These are phyloP conservation scores for Claviceps sorghi DNA, from an alignment of 2,329 filamentous ascomycete species.

Conservation along the genomic window DNA sequence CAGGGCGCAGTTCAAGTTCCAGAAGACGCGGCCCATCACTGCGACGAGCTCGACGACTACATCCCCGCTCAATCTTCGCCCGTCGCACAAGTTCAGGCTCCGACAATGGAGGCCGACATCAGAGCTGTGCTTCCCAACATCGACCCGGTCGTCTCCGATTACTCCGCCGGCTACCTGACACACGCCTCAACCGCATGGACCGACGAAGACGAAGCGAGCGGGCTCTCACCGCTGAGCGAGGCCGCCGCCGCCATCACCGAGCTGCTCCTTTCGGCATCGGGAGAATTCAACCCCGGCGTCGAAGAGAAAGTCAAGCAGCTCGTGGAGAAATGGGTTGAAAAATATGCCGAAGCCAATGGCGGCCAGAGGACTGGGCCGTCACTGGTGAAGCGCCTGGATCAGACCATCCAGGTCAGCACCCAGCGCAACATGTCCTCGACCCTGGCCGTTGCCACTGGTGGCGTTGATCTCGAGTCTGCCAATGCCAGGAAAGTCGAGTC, in stretches of 20 bases:
- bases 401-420: slow-evolving; percentile 85
- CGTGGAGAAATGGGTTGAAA: slow-evolving; percentile 78
- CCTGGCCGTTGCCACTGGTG: slow-evolving; percentile 67
- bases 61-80: background rate
- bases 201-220: slow-evolving; percentile 54
- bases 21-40: background rate
- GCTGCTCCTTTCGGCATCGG: slow-evolving; percentile 84
- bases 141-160: slow-evolving; percentile 78
- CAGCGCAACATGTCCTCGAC: slow-evolving; percentile 96
- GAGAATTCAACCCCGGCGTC: slow-evolving; percentile 56
- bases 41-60: background rate
- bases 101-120: slow-evolving; percentile 72
- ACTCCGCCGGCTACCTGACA: slow-evolving; percentile 84
- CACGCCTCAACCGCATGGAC: slow-evolving; percentile 81
- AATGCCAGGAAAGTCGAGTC: slow-evolving; percentile 91
- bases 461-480: slow-evolving; percentile 85
- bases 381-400: slow-evolving; percentile 71
- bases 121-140: slow-evolving; percentile 71
- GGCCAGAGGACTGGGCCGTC: slow-evolving; percentile 59
- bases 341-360: slow-evolving; percentile 61
- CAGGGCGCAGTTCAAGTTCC: background rate
- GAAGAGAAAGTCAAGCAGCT: slow-evolving; percentile 68
- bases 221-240: slow-evolving; percentile 65
- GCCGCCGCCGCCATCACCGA: slow-evolving; percentile 76
- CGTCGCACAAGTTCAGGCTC: background rate